A percentile compares a stretch with the other conserved stretches of the same genome.
phyloP scores from a whole-genome alignment of 768 basidiomycete genomes.

The Mycena albidolilacea region DNA sequence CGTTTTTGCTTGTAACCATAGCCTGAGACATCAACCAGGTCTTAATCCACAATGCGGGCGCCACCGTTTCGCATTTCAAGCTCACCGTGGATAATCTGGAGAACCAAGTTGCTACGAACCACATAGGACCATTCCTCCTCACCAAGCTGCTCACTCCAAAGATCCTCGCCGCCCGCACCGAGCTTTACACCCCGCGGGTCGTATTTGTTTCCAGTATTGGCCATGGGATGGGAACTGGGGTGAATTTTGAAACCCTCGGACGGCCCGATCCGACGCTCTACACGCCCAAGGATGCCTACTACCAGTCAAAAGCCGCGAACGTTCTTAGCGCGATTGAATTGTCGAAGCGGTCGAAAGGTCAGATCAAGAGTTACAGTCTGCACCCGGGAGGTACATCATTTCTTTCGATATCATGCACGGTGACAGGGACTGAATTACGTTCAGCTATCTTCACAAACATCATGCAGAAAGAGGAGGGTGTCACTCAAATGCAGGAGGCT shows the following conservation, averaged over 20 bases:
- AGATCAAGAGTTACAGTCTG: constrained; percentile 21
- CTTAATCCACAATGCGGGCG: constrained; percentile 22
- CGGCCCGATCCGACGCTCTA: background rate
- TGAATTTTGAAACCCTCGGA: constrained; percentile 11
- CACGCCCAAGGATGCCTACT: background rate
- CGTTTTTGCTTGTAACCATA: no score
- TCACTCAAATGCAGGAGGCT: background rate
- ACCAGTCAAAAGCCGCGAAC: constrained; percentile 23
- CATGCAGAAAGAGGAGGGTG: constrained; percentile 2
- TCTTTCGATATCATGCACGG: no score
- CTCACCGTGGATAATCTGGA: constrained; percentile 22
- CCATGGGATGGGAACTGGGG: background rate
- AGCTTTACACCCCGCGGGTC: constrained; percentile 11
- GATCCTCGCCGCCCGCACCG: background rate
- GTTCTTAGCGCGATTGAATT: constrained; percentile 26
- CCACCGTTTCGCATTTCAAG: constrained; percentile 9
- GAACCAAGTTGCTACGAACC: constrained; percentile 7
- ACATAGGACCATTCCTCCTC: background rate
- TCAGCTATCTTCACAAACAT: background rate
- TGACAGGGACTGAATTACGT: no score
- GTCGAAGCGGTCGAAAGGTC: constrained; percentile 5
- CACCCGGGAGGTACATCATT: constrained; percentile 15
- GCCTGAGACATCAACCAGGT: background rate
- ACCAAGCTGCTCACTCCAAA: constrained; percentile 1
- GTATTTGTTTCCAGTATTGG: constrained; percentile 9